phyloP scores from a whole-genome alignment of 108 stramenopile genomes.

The Aurantiochytrium sp. region DNA sequence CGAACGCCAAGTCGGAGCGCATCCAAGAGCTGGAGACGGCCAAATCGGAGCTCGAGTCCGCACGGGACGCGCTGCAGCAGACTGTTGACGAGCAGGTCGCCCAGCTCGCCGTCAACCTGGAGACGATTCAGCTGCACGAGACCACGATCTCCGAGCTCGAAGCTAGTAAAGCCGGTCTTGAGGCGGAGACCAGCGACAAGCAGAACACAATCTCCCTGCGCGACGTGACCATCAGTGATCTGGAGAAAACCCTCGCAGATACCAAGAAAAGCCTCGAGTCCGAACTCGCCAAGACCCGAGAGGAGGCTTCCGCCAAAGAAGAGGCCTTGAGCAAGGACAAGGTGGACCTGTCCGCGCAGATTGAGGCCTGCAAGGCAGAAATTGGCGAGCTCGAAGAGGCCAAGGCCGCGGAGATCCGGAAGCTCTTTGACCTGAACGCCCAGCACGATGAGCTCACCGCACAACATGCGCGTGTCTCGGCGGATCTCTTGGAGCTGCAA shows the following conservation, averaged over 20 bases:
- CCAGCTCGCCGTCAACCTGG: background rate
- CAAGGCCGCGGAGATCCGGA: background rate
- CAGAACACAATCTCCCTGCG: background rate
- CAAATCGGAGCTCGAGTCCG: background rate
- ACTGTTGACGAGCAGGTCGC: background rate
- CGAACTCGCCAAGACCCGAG: background rate
- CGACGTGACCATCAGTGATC: background rate
- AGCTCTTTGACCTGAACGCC: background rate
- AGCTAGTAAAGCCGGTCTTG: background rate
- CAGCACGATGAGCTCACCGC: background rate
- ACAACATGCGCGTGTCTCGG: background rate
- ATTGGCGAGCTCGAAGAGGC: background rate
- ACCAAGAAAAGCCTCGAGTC: background rate
- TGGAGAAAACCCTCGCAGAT: background rate
- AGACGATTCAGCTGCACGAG: background rate
- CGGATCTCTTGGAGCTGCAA: background rate
- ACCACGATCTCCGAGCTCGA: background rate
- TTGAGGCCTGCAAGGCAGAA: background rate
- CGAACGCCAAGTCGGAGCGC: background rate
- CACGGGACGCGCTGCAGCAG: background rate
- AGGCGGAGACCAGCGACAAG: background rate
- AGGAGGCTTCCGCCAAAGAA: background rate
- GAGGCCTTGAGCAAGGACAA: background rate
- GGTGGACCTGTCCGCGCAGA: background rate
- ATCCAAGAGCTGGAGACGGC: background rate